Conservation (phyloP, 495 filamentous ascomycete species). For the Penicillium ochrochloron region DNA sequence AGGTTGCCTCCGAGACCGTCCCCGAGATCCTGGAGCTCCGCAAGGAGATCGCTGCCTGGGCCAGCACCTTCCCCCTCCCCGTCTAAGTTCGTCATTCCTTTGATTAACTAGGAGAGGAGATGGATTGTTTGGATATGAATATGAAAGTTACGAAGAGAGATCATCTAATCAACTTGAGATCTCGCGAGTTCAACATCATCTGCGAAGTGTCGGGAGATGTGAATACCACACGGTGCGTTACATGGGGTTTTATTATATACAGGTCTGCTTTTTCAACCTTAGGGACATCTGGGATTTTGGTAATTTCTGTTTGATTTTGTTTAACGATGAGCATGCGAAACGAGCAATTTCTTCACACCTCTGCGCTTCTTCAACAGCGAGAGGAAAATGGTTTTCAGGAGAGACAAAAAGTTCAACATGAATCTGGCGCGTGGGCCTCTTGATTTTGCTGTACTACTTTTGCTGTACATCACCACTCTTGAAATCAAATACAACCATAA, state of each 20-base stretch:
- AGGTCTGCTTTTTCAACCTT: constrained; percentile 57
- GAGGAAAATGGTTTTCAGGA: constrained; percentile 38
- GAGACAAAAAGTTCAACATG: constrained; percentile 43
- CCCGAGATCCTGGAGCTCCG: constrained; percentile 78
- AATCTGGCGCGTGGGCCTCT: constrained; percentile 26
- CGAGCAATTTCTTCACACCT: constrained; percentile 37
- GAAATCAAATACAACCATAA: constrained; percentile 22
- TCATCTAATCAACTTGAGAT: constrained; percentile 18
- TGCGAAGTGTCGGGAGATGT: constrained; percentile 29
- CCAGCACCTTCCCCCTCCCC: constrained; percentile 88
- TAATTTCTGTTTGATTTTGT: constrained; percentile 30
- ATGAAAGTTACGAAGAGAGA: constrained; percentile 34
- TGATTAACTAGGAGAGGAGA: constrained; percentile 6
- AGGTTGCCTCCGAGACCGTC: constrained; percentile 77
- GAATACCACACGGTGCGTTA: constrained; percentile 43
- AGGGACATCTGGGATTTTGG: constrained; percentile 49
- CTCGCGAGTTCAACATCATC: constrained; percentile 41
- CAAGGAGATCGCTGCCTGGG: constrained; percentile 90
- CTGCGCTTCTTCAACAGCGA: constrained; percentile 47
- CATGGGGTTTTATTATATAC: constrained; percentile 44
- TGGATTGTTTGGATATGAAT: constrained; percentile 19
- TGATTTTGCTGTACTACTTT: constrained; percentile 20
- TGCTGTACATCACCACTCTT: constrained; percentile 23
- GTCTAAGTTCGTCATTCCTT: constrained; percentile 55
- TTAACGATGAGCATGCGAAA: constrained; percentile 37